Percentiles rank a stretch among this genome's conserved stretches.
Conservation (phyloP, 2,329 filamentous ascomycete species). For the Botrytis squamosa region DNA sequence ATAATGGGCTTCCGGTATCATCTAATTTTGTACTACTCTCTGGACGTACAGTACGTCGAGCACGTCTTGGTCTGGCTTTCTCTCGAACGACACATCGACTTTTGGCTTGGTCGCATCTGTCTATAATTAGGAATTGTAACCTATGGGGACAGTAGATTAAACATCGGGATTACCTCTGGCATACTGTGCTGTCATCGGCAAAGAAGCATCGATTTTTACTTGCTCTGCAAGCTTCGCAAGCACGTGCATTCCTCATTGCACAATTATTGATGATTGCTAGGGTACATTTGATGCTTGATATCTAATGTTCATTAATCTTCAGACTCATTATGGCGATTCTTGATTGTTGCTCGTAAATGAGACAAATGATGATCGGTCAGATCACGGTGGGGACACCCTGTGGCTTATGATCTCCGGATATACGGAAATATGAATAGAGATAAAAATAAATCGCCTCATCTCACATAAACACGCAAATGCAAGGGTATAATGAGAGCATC, state of each 20-base stretch:
- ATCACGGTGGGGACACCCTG: slow-evolving; percentile 1
- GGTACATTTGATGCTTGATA: neutral
- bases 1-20: neutral
- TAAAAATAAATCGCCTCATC: neutral
- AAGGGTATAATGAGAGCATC: neutral
- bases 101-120: slow-evolving; percentile 33
- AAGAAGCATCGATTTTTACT: slow-evolving; percentile 37
- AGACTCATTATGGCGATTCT: neutral
- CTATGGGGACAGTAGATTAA: neutral
- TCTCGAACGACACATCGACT: slow-evolving; percentile 33
- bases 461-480: neutral
- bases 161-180: slow-evolving; percentile 24
- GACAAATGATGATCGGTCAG: neutral
- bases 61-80: slow-evolving; percentile 36
- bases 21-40: neutral
- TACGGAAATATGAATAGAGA: slow-evolving; percentile 7
- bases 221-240: slow-evolving; percentile 37
- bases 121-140: neutral
- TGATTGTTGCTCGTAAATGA: slow-evolving; percentile 5
- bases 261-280: neutral
- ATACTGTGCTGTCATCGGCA: slow-evolving; percentile 26
- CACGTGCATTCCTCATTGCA: slow-evolving; percentile 35
- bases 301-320: neutral
- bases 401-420: slow-evolving; percentile 1
- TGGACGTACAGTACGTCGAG: slow-evolving; percentile 23